Evolutionary conservation across 2,329 filamentous ascomycete species (phyloP).

Genomic region (Biscogniauxia sp.): DNA sequence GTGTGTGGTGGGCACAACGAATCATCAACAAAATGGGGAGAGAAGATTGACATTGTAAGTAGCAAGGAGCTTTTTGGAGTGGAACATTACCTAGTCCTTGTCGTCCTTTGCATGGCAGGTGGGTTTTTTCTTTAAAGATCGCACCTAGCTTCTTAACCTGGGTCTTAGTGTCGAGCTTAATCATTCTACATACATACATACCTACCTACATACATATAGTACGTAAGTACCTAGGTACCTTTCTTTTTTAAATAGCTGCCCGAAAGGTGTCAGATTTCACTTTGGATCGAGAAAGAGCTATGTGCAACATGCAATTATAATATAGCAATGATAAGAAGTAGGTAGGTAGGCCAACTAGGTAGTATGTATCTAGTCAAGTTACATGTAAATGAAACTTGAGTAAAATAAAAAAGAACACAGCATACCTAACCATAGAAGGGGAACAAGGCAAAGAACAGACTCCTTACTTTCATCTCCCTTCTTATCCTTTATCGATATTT

Average conservation of each 20-base stretch:
- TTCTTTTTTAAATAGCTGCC: background rate
- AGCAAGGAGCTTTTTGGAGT: conserved; percentile 14
- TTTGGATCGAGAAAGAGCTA: background rate
- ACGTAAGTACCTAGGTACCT: background rate
- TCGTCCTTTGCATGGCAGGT: conserved; percentile 14
- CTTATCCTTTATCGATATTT: no score
- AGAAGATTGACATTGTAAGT: conserved; percentile 23
- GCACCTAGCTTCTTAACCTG: background rate
- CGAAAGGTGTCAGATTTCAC: background rate
- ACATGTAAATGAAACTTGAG: background rate
- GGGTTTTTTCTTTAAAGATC: conserved; percentile 6
- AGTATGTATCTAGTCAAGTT: background rate
- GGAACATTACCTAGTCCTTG: conserved; percentile 16
- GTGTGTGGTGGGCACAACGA: conserved; percentile 1
- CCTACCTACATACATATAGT: background rate
- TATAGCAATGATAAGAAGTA: background rate
- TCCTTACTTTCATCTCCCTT: background rate
- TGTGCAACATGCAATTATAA: background rate
- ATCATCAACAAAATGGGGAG: conserved; percentile 11
- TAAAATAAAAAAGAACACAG: background rate
- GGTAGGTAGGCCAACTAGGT: background rate
- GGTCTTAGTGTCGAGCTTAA: background rate
- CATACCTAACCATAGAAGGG: no score
- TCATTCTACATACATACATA: background rate
- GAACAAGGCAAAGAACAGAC: no score